Evolutionary conservation across 2,329 filamentous ascomycete genomes (phyloP).

Genomic region (Fusarium piperis): DNA sequence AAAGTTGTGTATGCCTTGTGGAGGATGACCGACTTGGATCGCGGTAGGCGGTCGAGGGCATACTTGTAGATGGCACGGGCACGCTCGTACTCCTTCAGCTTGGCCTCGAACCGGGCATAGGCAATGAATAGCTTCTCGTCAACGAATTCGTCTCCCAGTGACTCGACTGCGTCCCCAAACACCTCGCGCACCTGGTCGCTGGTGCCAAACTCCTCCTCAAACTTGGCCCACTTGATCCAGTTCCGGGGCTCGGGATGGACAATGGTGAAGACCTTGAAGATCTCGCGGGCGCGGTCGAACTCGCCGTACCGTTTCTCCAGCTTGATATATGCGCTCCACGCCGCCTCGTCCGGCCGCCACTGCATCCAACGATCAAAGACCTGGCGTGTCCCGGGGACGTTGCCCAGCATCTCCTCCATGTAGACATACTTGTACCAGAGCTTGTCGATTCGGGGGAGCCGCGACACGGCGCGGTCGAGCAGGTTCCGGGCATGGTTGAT

Average conservation of each 20-base stretch:
- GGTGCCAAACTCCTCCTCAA: slow-evolving; percentile 95
- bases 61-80: slow-evolving; percentile 97
- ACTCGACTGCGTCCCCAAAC: slow-evolving; percentile 87
- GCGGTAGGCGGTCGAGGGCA: slow-evolving; percentile 88
- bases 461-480: slow-evolving; percentile 92
- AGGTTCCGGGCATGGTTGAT: slow-evolving; percentile 97
- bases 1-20: slow-evolving; percentile 98
- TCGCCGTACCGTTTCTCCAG: slow-evolving; percentile 95
- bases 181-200: slow-evolving; percentile 92
- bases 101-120: slow-evolving; percentile 94
- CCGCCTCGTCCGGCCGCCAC: slow-evolving; percentile 96
- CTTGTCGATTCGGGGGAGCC: slow-evolving; percentile 91
- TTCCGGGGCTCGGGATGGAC: slow-evolving; percentile 95
- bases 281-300: slow-evolving; percentile 86
- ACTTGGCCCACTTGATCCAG: slow-evolving; percentile 99
- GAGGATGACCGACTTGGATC: slow-evolving; percentile 83
- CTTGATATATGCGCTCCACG: slow-evolving; percentile 97
- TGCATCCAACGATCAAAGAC: slow-evolving; percentile 99
- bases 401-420: slow-evolving; percentile 97
- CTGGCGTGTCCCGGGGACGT: slow-evolving; percentile 89
- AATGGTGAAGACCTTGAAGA: slow-evolving; percentile 89
- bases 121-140: slow-evolving; percentile 96
- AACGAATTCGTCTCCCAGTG: slow-evolving; percentile 92
- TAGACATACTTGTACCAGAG: slow-evolving; percentile 99
- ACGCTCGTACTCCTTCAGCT: slow-evolving; percentile 94